Conservation (phyloP, 441 rosid genomes). For the Macaranga tanarius region DNA sequence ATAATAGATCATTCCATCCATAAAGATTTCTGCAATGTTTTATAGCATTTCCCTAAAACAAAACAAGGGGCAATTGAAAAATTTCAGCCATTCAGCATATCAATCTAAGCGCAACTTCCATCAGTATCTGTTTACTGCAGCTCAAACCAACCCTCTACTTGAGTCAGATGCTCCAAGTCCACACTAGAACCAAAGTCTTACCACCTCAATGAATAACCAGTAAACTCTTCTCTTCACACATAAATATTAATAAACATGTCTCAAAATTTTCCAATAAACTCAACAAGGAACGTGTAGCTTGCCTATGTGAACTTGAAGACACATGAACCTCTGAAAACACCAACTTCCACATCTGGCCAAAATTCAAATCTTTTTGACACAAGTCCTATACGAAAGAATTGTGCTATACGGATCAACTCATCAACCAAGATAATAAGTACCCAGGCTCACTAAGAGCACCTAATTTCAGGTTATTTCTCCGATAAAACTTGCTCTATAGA, state of each 20-base stretch:
- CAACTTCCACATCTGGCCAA: not conserved
- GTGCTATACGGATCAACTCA: too few relatives aligned
- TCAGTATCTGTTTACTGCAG: not conserved
- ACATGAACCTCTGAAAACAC: not conserved
- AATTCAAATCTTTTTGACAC: too few relatives aligned
- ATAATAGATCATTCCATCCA: not conserved
- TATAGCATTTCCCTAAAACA: not conserved
- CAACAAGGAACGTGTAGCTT: not conserved
- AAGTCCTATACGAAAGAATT: too few relatives aligned
- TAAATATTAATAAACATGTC: not conserved
- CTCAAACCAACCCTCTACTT: not conserved
- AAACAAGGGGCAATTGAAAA: not conserved
- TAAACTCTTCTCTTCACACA: not conserved
- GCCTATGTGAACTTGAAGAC: not conserved
- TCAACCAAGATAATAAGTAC: too few relatives aligned
- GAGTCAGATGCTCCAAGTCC: not conserved
- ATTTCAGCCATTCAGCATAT: not conserved
- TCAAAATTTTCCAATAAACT: not conserved
- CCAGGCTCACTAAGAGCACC: too few relatives aligned
- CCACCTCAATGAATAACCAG: not conserved
- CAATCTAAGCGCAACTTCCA: conserved; percentile 4
- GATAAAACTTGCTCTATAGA: too few relatives aligned
- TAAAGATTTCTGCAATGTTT: not conserved
- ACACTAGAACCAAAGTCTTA: not conserved
- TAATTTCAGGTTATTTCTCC: too few relatives aligned